Base-by-base conservation (phyloP, 768 basidiomycete genomes). In the Strobilomyces dryophilus region DNA sequence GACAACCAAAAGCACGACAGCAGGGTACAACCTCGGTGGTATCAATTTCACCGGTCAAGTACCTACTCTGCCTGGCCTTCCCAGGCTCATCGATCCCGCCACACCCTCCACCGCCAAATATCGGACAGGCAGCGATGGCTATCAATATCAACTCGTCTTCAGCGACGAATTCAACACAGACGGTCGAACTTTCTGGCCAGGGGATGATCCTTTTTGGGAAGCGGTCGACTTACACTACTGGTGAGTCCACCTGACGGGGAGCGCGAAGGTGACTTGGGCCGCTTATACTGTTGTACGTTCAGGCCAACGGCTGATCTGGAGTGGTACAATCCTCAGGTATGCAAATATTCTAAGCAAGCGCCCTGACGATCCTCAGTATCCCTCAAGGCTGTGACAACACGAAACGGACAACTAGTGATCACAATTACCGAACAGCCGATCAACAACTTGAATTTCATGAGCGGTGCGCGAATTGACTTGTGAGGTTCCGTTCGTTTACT, bases 41-140 rank as follows among this genome's bases (percentile, higher is more conserved):
- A 85, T 91, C 60, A 98, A 98, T 62, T 80, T 72, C 15, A 78
- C 87, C 0, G 95, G 95, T 2, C 95, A 98, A 71, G 84, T 98
- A 31, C 92, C 95, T 1, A 68, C 74, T 47, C 79, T 95, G 2
- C 77, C 83, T 5, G 79, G 81, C 51, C 68, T 94, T 53, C 87
- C 84, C 0, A 68, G 58, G 1, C 69, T 97, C 31, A 80, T 98
- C 61, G 95, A 99, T 71, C 49, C 60, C 2, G 87, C 84, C 29
- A 98, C 95, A 0, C 90, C 89, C 2, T 43, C 68, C 3, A 67
- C 72, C 11, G 87, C 73, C 8, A 67, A 72, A 52, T 79, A 81
- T 32, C 77, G 84, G 11, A 79, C 73, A 3, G 90, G 88, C 18
- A 74, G 77, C 4, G 92, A 97, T 63, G 95, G 94, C 3, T 75